Conservation (phyloP, 495 filamentous ascomycete species). For the Hyaloscypha variabilis region DNA sequence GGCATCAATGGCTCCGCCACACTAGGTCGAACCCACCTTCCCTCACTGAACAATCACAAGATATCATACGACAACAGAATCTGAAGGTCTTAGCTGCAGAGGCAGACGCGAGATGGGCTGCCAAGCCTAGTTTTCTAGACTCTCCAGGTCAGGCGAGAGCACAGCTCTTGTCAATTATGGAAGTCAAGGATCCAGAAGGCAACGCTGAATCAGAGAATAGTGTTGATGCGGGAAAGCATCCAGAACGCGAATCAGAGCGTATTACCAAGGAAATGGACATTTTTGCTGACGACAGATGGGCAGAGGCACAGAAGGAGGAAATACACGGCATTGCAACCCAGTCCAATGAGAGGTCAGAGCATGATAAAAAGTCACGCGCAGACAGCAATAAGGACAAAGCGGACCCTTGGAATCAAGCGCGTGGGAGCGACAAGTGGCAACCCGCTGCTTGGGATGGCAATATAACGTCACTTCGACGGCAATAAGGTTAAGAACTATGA, state of each 20-base stretch:
- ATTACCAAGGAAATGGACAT: neutral
- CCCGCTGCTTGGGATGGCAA: slow-evolving; percentile 71
- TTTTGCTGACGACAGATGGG: neutral
- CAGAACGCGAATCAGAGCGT: neutral
- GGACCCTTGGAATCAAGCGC: slow-evolving; percentile 65
- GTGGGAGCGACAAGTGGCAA: slow-evolving; percentile 69
- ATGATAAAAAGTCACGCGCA: slow-evolving; percentile 28
- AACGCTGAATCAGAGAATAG: neutral
- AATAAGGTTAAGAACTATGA: slow-evolving; percentile 10
- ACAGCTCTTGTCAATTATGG: slow-evolving; percentile 38
- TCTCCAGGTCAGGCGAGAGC: slow-evolving; percentile 39
- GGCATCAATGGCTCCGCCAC: slow-evolving; percentile 96
- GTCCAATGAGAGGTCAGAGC: slow-evolving; percentile 24
- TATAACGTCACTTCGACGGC: slow-evolving; percentile 19
- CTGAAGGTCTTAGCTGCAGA: slow-evolving; percentile 75
- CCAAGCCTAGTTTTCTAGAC: slow-evolving; percentile 66
- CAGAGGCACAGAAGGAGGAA: neutral
- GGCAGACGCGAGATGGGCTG: slow-evolving; percentile 86
- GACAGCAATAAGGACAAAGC: slow-evolving; percentile 34
- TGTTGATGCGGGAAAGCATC: neutral
- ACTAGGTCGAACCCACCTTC: slow-evolving; percentile 71
- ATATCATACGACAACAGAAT: slow-evolving; percentile 65
- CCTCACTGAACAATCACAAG: slow-evolving; percentile 72
- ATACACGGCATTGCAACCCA: slow-evolving; percentile 16
- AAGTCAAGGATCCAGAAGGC: neutral